Conservation (phyloP, 345 rosid species). For the Laguncularia racemosa region DNA sequence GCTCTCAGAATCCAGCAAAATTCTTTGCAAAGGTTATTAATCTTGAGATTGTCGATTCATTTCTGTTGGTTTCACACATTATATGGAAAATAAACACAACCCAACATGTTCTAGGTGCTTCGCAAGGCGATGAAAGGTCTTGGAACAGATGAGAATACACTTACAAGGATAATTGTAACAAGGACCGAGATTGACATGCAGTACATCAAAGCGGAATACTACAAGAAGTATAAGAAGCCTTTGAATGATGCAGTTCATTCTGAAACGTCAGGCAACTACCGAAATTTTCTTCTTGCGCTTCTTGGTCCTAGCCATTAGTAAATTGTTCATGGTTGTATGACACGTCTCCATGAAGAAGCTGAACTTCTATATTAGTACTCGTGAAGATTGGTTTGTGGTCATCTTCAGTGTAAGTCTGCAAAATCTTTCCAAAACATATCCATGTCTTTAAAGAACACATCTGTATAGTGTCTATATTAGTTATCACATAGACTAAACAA, state of each 20-base stretch:
- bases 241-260: constrained; percentile 53
- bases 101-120: constrained; percentile 27
- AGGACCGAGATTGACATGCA: constrained; percentile 75
- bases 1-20: constrained; percentile 47
- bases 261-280: constrained; percentile 59
- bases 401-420: too few relatives aligned
- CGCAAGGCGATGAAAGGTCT: constrained; percentile 57
- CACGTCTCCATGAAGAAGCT: too few relatives aligned
- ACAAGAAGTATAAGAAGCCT: constrained; percentile 44
- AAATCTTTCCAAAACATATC: too few relatives aligned
- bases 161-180: constrained; percentile 52
- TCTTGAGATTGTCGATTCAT: too few relatives aligned
- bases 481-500: too few relatives aligned
- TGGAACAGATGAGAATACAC: constrained; percentile 49
- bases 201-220: constrained; percentile 52
- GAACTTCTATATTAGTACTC: too few relatives aligned
- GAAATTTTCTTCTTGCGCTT: constrained; percentile 54
- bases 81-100: too few relatives aligned
- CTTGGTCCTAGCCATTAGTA: constrained; percentile 42
- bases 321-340: too few relatives aligned
- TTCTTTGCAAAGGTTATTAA: constrained; percentile 49
- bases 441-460: too few relatives aligned
- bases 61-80: too few relatives aligned
- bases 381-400: too few relatives aligned
- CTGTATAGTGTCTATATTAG: too few relatives aligned